These are phyloP conservation scores for Aspergillus sp. DNA, from an alignment of 2,329 filamentous ascomycete genomes.

Conservation along the genomic window DNA sequence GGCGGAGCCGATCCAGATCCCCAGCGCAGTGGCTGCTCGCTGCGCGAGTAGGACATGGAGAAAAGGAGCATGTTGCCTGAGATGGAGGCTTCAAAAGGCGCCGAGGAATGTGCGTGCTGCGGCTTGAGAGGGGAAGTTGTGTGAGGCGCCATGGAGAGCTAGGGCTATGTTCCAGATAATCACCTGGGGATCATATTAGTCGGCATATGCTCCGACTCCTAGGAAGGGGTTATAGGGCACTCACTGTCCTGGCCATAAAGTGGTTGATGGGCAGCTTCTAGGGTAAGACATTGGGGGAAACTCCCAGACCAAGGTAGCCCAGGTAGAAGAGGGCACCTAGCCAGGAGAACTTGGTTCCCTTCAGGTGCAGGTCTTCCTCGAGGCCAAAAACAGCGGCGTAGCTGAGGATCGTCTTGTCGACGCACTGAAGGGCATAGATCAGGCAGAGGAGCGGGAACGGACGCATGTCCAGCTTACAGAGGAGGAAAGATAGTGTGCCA, in stretches of 20 bases:
- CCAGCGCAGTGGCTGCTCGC: no score
- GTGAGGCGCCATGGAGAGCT: no score
- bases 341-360: slow-evolving; percentile 46
- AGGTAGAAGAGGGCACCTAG: slow-evolving; percentile 50
- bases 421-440: slow-evolving; percentile 2
- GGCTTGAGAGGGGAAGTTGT: no score
- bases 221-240: no score
- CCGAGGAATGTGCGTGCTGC: no score
- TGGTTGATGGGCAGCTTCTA: slow-evolving; percentile 25
- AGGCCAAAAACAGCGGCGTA: slow-evolving; percentile 58
- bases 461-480: slow-evolving; percentile 1
- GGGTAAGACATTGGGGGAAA: slow-evolving; percentile 33
- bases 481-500: neutral
- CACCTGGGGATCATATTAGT: slow-evolving; percentile 13
- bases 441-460: neutral
- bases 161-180: slow-evolving; percentile 20
- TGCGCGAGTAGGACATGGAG: no score
- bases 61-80: no score
- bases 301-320: slow-evolving; percentile 38
- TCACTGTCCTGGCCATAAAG: slow-evolving; percentile 1
- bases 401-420: slow-evolving; percentile 37
- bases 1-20: no score
- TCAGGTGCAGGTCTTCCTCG: slow-evolving; percentile 50
- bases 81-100: no score
- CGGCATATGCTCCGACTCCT: no score